These are phyloP conservation scores for Trichocladium uniseriatum DNA, from an alignment of 495 filamentous ascomycete species.

Conservation along the genomic window DNA sequence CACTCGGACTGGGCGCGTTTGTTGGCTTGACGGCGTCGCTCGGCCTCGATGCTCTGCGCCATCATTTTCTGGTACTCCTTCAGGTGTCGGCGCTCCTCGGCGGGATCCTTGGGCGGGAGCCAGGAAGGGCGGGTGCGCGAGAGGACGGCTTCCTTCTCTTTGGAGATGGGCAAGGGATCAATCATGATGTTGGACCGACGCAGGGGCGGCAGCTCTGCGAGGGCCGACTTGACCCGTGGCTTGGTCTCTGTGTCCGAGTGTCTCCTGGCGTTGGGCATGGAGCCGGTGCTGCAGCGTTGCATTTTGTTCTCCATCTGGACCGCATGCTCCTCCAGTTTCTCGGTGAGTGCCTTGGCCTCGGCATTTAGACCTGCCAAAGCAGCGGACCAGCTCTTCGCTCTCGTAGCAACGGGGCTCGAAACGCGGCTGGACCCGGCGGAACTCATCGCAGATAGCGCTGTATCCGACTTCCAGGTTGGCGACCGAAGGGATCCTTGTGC, in stretches of 20 bases:
- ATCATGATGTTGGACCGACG: slow-evolving; percentile 89
- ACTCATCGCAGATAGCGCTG: slow-evolving; percentile 18
- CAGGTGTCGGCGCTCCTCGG: slow-evolving; percentile 84
- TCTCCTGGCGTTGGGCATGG: slow-evolving; percentile 29
- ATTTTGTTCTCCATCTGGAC: slow-evolving; percentile 48
- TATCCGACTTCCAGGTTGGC: slow-evolving; percentile 38
- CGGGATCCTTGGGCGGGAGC: slow-evolving; percentile 89
- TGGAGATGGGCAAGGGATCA: slow-evolving; percentile 88
- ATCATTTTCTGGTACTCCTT: slow-evolving; percentile 94
- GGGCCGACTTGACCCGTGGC: slow-evolving; percentile 44
- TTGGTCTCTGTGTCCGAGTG: slow-evolving; percentile 43
- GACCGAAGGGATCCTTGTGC: slow-evolving; percentile 42
- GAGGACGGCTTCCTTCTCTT: slow-evolving; percentile 90
- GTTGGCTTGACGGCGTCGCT: slow-evolving; percentile 44
- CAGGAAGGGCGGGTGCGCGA: slow-evolving; percentile 87
- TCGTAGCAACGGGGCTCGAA: slow-evolving; percentile 33
- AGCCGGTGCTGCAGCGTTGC: slow-evolving; percentile 27
- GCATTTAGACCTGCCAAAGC: slow-evolving; percentile 71
- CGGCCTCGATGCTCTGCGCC: slow-evolving; percentile 64
- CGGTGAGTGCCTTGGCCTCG: slow-evolving; percentile 80
- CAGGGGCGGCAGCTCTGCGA: slow-evolving; percentile 67
- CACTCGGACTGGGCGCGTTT: slow-evolving; percentile 38
- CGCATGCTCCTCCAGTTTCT: slow-evolving; percentile 79
- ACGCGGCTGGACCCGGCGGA: slow-evolving; percentile 17
- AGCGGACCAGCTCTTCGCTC: slow-evolving; percentile 79